Percentiles rank a stretch among this genome's conserved stretches.
Evolutionary conservation across 2,329 filamentous ascomycete genomes (phyloP).

Genomic region (Cladosporium sp.): DNA sequence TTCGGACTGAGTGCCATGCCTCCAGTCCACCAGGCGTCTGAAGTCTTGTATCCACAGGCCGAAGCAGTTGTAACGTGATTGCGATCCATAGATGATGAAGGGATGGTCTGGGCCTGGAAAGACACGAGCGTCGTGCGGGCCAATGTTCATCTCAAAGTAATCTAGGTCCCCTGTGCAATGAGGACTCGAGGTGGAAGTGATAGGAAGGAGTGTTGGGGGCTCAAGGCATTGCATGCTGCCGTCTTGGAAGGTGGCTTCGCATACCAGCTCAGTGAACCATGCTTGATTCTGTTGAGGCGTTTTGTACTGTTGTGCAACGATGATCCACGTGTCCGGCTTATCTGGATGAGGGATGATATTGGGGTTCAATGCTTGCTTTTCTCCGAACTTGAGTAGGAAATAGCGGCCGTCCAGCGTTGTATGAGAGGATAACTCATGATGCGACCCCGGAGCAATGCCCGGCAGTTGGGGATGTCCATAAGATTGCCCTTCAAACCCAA

Average conservation of each 20-base stretch:
- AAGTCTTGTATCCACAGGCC: constrained; percentile 55
- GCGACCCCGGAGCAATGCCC: neutral
- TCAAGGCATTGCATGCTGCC: constrained; percentile 41
- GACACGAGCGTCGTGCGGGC: constrained; percentile 56
- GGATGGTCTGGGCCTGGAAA: constrained; percentile 51
- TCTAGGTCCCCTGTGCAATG: constrained; percentile 34
- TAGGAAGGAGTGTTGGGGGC: constrained; percentile 40
- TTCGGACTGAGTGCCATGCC: neutral
- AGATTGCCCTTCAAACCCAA: too few relatives aligned
- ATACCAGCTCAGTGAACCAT: constrained; percentile 44
- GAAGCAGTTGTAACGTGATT: constrained; percentile 52
- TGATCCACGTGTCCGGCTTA: constrained; percentile 44
- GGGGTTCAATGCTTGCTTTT: constrained; percentile 45
- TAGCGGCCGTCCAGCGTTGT: constrained; percentile 45
- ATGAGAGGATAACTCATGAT: constrained; percentile 38
- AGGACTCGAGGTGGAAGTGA: constrained; percentile 41
- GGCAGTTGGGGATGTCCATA: too few relatives aligned
- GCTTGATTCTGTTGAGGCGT: constrained; percentile 21
- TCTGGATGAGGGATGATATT: constrained; percentile 55
- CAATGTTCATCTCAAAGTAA: constrained; percentile 42
- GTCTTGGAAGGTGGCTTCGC: constrained; percentile 45
- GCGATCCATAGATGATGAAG: constrained; percentile 52
- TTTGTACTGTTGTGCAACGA: constrained; percentile 46
- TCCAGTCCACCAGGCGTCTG: constrained; percentile 41
- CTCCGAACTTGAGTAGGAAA: constrained; percentile 48